A percentile compares a stretch with the other conserved stretches of the same genome.
phyloP scores from a whole-genome alignment of 2,329 filamentous ascomycete genomes.

The Thelonectria discophora region DNA sequence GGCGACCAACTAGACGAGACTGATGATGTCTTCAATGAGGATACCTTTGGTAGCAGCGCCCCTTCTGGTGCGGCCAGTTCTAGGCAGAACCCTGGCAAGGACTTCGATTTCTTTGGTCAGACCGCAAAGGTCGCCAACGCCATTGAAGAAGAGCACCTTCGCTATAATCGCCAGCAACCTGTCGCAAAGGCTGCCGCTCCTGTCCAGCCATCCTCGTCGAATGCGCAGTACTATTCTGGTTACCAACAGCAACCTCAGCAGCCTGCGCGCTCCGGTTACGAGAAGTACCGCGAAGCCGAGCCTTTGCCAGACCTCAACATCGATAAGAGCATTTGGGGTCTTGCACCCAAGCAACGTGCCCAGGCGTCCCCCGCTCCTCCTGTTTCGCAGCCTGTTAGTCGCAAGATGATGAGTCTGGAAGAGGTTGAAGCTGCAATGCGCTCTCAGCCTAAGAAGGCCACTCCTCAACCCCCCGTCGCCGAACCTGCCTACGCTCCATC shows the following conservation, averaged over 20 bases:
- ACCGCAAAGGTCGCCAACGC: conserved; percentile 87
- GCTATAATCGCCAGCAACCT: conserved; percentile 80
- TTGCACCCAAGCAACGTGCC: conserved; percentile 63
- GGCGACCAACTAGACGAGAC: conserved; percentile 91
- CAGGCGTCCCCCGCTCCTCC: conserved; percentile 44
- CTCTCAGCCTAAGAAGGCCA: conserved; percentile 67
- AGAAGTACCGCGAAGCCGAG: conserved; percentile 86
- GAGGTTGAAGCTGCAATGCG: conserved; percentile 96
- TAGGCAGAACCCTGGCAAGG: conserved; percentile 74
- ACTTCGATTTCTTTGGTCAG: conserved; percentile 96
- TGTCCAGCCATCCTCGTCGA: conserved; percentile 51
- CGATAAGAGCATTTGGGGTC: conserved; percentile 92
- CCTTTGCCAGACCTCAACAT: conserved; percentile 91
- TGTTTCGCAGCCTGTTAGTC: conserved; percentile 48
- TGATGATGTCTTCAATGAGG: conserved; percentile 94
- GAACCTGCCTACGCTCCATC: conserved; percentile 44
- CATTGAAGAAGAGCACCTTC: conserved; percentile 89
- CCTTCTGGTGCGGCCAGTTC: conserved; percentile 45
- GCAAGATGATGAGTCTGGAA: conserved; percentile 93
- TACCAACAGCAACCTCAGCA: conserved; percentile 36
- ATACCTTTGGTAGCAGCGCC: conserved; percentile 74
- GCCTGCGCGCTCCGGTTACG: conserved; percentile 81
- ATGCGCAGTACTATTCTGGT: conserved; percentile 42
- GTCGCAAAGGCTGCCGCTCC: conserved; percentile 50
- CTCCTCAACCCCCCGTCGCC: conserved; percentile 44